phyloP scores from a whole-genome alignment of 2,329 filamentous ascomycete genomes.

The Beauveria caledonica region DNA sequence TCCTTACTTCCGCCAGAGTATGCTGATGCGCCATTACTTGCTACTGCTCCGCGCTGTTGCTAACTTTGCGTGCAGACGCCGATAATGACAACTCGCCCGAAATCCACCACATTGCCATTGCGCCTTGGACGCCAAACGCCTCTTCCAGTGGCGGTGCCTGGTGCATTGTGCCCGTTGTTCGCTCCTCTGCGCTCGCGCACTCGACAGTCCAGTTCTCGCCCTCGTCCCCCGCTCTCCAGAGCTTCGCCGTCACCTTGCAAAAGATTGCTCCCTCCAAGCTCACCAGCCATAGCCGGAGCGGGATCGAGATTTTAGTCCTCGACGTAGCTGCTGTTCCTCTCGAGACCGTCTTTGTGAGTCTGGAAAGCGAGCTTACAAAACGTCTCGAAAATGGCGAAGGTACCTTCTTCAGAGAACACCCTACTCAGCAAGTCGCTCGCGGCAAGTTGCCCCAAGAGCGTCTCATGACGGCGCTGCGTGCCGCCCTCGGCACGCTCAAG shows the following conservation, averaged over 20 bases:
- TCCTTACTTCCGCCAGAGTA: conserved; percentile 48
- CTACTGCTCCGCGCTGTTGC: background rate
- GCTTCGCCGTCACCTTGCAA: conserved; percentile 66
- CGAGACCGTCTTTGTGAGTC: conserved; percentile 77
- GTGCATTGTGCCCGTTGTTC: conserved; percentile 73
- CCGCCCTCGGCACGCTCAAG: conserved; percentile 62
- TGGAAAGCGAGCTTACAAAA: conserved; percentile 73
- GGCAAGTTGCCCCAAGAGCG: conserved; percentile 42
- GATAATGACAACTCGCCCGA: conserved; percentile 33
- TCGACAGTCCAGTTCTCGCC: conserved; percentile 76
- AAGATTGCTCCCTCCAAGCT: conserved; percentile 68
- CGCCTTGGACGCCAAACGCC: conserved; percentile 59
- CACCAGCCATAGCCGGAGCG: conserved; percentile 60
- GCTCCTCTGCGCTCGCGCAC: conserved; percentile 56
- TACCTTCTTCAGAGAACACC: conserved; percentile 65
- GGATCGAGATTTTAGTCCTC: conserved; percentile 76
- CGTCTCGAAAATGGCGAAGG: conserved; percentile 76
- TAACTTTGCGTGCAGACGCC: conserved; percentile 16
- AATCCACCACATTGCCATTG: conserved; percentile 59
- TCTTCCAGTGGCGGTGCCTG: conserved; percentile 59
- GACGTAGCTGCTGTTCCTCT: conserved; percentile 73
- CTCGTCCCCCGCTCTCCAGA: conserved; percentile 64
- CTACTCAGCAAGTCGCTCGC: conserved; percentile 29
- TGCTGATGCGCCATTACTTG: conserved; percentile 22
- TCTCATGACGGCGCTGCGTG: conserved; percentile 59